These are phyloP conservation scores for Cladophialophora immunda DNA, from an alignment of 2,329 filamentous ascomycete genomes.

Conservation along the genomic window DNA sequence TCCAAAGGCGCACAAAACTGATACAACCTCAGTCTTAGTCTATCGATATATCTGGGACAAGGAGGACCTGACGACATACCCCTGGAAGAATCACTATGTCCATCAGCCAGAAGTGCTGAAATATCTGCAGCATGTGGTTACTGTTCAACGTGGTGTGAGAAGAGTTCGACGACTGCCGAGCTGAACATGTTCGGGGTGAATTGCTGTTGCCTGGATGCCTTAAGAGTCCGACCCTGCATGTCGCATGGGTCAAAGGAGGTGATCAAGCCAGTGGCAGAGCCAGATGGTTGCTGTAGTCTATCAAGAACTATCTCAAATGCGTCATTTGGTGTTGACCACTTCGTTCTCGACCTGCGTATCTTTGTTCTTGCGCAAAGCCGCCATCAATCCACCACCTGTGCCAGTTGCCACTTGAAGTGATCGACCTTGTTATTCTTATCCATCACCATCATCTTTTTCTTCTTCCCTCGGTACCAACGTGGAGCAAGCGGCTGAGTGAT, in stretches of 20 bases:
- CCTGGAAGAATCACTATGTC: slow-evolving; percentile 45
- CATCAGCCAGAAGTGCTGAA: slow-evolving; percentile 49
- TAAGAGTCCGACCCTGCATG: background rate
- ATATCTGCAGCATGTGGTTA: slow-evolving; percentile 60
- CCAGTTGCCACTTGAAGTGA: too few relatives aligned
- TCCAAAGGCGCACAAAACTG: too few relatives aligned
- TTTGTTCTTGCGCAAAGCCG: too few relatives aligned
- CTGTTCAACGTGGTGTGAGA: background rate
- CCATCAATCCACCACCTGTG: too few relatives aligned
- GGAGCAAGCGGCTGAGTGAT: background rate
- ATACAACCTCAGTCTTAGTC: too few relatives aligned
- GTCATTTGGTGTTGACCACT: too few relatives aligned
- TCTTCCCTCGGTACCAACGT: background rate
- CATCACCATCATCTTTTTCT: background rate
- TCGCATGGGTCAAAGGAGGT: background rate
- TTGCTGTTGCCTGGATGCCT: slow-evolving; percentile 11
- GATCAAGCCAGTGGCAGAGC: background rate
- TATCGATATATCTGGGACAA: slow-evolving; percentile 55
- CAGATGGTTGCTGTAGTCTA: background rate
- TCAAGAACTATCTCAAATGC: background rate
- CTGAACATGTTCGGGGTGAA: background rate
- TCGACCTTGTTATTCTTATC: slow-evolving; percentile 14
- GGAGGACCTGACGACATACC: slow-evolving; percentile 52
- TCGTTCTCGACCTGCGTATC: too few relatives aligned
- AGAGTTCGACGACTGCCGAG: background rate